Evolutionary conservation across 345 rosid species (phyloP).

Genomic region (Pelargonium nanum): DNA sequence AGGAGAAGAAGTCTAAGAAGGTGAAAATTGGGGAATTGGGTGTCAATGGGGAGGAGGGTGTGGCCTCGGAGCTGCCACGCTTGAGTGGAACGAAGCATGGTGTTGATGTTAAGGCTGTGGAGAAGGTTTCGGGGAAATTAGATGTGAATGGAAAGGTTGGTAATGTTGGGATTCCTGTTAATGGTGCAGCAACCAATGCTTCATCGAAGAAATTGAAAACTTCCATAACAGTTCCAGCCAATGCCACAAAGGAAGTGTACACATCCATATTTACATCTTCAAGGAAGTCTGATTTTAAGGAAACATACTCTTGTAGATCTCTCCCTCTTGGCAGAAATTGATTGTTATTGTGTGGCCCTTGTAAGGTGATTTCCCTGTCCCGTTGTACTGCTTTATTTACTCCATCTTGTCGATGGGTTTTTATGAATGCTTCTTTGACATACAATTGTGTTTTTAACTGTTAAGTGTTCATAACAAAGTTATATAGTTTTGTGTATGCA

Average conservation of each 20-base stretch:
- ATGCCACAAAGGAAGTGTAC: constrained; percentile 78
- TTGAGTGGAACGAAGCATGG: constrained; percentile 39
- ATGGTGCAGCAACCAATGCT: constrained; percentile 1
- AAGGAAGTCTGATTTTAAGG: constrained; percentile 53
- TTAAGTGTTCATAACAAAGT: background rate
- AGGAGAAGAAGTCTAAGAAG: constrained; percentile 60
- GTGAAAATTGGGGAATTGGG: constrained; percentile 30
- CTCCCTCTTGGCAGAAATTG: constrained; percentile 81
- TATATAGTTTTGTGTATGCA: too few species aligned
- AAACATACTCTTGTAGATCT: constrained; percentile 75
- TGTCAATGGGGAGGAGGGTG: constrained; percentile 14
- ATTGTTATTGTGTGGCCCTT: constrained; percentile 12
- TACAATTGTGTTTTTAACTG: background rate
- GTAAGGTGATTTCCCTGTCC: constrained; percentile 7
- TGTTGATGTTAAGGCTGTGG: constrained; percentile 22
- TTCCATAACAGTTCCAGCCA: constrained; percentile 44
- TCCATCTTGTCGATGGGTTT: background rate
- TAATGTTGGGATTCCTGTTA: constrained; percentile 23
- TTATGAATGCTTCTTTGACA: background rate
- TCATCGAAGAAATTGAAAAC: constrained; percentile 57
- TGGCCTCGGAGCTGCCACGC: background rate
- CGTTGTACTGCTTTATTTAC: background rate
- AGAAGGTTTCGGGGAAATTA: constrained; percentile 22
- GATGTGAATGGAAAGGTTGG: constrained; percentile 38
- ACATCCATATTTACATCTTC: constrained; percentile 89